A percentile compares a stretch with the other conserved stretches of the same genome.
These are phyloP conservation scores for Lasiodiplodia theobromae DNA, from an alignment of 2,329 filamentous ascomycete genomes.

Conservation along the genomic window DNA sequence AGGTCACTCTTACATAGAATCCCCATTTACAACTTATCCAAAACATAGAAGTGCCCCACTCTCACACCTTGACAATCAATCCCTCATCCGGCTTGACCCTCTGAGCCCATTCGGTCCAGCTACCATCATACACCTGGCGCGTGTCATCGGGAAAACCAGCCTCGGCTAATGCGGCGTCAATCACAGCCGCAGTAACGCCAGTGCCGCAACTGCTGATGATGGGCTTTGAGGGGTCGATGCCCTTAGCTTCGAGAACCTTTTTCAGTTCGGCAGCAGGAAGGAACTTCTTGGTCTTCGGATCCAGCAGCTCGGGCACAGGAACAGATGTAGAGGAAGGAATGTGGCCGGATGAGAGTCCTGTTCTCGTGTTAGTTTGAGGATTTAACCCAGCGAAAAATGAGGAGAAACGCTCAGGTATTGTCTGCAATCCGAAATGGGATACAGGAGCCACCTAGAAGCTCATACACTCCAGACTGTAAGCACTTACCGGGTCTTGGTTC, in stretches of 20 bases:
- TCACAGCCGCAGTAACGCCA: slow-evolving; percentile 88
- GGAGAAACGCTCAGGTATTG: background rate
- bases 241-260: slow-evolving; percentile 79
- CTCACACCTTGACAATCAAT: slow-evolving; percentile 63
- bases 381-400: background rate
- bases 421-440: background rate
- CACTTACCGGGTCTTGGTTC: slow-evolving; percentile 80
- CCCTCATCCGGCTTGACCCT: slow-evolving; percentile 67
- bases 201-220: slow-evolving; percentile 92
- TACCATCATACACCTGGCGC: slow-evolving; percentile 88
- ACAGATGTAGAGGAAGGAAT: slow-evolving; percentile 88
- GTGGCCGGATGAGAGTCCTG: slow-evolving; percentile 80
- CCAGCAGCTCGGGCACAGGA: slow-evolving; percentile 79
- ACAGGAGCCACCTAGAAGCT: background rate
- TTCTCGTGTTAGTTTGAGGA: background rate
- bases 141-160: slow-evolving; percentile 75
- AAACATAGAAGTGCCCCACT: background rate
- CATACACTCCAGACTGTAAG: slow-evolving; percentile 50
- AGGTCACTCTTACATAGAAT: slow-evolving; percentile 12
- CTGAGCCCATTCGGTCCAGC: slow-evolving; percentile 91
- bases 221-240: slow-evolving; percentile 78
- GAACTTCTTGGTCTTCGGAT: slow-evolving; percentile 82
- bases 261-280: slow-evolving; percentile 74
- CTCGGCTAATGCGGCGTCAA: slow-evolving; percentile 84
- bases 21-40: background rate